phyloP scores from a whole-genome alignment of 768 basidiomycete species.

The Pluteus cervinus region DNA sequence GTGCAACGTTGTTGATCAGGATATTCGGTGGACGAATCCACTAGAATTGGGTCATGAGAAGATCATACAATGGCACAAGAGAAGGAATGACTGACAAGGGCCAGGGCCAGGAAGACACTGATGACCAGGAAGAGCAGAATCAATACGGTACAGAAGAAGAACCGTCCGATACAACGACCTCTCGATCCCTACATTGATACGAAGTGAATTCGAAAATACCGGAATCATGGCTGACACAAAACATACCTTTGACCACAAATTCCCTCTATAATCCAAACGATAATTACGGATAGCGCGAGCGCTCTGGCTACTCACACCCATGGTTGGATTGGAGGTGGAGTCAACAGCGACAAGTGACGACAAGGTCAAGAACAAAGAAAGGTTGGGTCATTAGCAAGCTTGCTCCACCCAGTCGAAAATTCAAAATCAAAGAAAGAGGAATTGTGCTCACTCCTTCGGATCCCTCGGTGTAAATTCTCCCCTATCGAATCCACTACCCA shows the following conservation, averaged over 20 bases:
- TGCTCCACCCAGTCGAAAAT: background rate
- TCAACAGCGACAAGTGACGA: too few species aligned
- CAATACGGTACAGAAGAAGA: conserved; percentile 74
- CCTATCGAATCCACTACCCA: conserved; percentile 33
- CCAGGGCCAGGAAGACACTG: conserved; percentile 59
- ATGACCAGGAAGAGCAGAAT: conserved; percentile 57
- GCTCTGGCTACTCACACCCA: conserved; percentile 22
- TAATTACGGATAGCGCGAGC: conserved; percentile 42
- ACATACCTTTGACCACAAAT: conserved; percentile 61
- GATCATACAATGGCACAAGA: background rate
- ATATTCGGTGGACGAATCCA: conserved; percentile 76
- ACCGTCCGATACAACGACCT: conserved; percentile 55
- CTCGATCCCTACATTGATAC: conserved; percentile 54
- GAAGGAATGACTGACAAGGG: conserved; percentile 43
- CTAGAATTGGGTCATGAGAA: conserved; percentile 27
- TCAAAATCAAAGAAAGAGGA: background rate
- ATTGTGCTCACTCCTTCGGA: conserved; percentile 19
- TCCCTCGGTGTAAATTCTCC: conserved; percentile 33
- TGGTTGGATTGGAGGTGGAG: too few species aligned
- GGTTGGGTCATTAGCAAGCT: background rate
- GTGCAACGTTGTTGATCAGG: conserved; percentile 42
- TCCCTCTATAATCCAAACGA: conserved; percentile 52
- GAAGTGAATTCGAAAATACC: background rate
- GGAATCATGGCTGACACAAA: background rate
- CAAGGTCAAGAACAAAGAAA: too few species aligned